Evolutionary conservation across 495 filamentous ascomycete species (phyloP).

Genomic region (Entonaema liquescens): DNA sequence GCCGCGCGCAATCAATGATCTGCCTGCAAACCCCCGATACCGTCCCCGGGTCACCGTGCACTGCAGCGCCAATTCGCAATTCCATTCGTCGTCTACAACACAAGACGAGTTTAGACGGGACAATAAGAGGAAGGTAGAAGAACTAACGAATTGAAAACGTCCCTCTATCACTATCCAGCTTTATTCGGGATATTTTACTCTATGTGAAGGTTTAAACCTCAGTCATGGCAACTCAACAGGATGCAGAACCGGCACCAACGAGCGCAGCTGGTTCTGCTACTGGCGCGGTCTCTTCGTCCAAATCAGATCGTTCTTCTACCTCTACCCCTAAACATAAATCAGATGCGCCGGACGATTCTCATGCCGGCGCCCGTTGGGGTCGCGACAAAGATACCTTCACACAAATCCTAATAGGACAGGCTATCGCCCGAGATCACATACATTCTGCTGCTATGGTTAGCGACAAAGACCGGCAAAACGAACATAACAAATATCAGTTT

Average conservation of each 20-base stretch:
- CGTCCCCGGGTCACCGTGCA: neutral
- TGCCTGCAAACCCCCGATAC: neutral
- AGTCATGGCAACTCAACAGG: slow-evolving; percentile 43
- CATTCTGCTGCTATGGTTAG: slow-evolving; percentile 70
- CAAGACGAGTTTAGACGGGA: slow-evolving; percentile 3
- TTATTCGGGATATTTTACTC: slow-evolving; percentile 9
- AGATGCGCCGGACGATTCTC: slow-evolving; percentile 45
- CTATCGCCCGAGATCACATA: slow-evolving; percentile 77
- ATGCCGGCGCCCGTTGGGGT: slow-evolving; percentile 33
- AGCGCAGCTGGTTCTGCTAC: slow-evolving; percentile 35
- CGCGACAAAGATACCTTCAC: slow-evolving; percentile 60
- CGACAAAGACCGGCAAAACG: slow-evolving; percentile 49
- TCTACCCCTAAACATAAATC: slow-evolving; percentile 42
- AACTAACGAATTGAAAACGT: slow-evolving; percentile 5
- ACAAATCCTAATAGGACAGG: slow-evolving; percentile 75
- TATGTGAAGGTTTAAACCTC: slow-evolving; percentile 32
- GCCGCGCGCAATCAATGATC: slow-evolving; percentile 25
- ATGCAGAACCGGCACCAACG: slow-evolving; percentile 39
- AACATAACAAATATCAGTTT: slow-evolving; percentile 51
- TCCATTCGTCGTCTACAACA: slow-evolving; percentile 11
- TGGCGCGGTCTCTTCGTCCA: slow-evolving; percentile 33
- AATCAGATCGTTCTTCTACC: slow-evolving; percentile 45
- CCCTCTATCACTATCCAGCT: slow-evolving; percentile 12
- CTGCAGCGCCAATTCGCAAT: slow-evolving; percentile 29
- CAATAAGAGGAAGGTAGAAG: neutral